Base-by-base conservation (phyloP, 169 alveolate genomes). In the Plasmodium billcollinsi region DNA sequence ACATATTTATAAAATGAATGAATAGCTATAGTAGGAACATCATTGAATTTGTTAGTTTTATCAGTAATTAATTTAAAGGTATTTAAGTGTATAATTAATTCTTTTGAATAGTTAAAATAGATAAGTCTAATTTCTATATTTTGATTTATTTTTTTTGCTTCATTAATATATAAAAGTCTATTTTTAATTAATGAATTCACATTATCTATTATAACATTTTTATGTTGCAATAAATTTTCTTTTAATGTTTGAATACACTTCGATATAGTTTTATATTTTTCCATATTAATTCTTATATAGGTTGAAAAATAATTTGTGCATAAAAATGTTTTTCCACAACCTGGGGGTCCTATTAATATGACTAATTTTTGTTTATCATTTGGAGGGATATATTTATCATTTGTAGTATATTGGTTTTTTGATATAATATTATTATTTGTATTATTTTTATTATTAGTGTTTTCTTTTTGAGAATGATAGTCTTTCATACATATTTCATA, bases 1-100 rank as follows among this genome's bases (percentile, higher is more conserved):
- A 78, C 70, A 18, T 78, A 78, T 78, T 78, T 78, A 78, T 65
- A 78, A 78, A 78, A 78, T 43, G 89, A 63, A 43, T 78, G 74
- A 50, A 78, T 78, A 70, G 71, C 56, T 65, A 78, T 66, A 24
- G 76, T 78, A 12, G 89, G 89, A 1, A 78, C 61, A 49, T 78
- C 89, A 14, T 21, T 50, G 39, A 78, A 65, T 49, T 33, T 4
- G 15, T 78, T 63, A 7, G 66, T 54, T n/a, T 43, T 70, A 21
- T 78, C 89, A 8, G 89, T 66, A 50, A 78, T 50, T 7, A 78
- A n/a, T 78, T 78, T 78, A 59, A 78, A 78, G 11, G 73, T 65
- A 43, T 78, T 78, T 58, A 78, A 78, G 49, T 78, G 89, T 9
- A 78, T 29, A 7, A 67, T 56, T 21, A 78, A 52, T 7, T 78